Base-by-base conservation (phyloP, 805 yeast species). In the Wickerhamiella galacta region DNA sequence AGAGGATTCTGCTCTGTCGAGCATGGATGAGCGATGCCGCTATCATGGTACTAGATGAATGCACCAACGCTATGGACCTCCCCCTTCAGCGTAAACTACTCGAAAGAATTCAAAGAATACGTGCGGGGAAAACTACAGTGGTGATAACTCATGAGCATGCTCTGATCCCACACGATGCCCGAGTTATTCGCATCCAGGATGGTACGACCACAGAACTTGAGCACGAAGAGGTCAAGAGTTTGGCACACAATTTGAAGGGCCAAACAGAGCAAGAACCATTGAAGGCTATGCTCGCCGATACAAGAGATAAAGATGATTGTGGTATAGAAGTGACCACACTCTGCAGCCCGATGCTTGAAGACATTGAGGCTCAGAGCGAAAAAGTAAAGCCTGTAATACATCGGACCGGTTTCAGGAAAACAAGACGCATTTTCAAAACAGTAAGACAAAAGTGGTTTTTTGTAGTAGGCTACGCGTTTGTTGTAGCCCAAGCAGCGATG, bases 41-140 rank as follows among this genome's bases (percentile, higher is more conserved):
- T 0, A 64, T 90, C 4, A 54, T 87, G 38, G 66, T 90, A 2
- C 57, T 85, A 18, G 99, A 90, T 56, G 99, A 90, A 50, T 68
- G 90, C 3, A 57, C 80, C 2, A 75, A 90, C 31, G 95, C 95
- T 0, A 54, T 90, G 35, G 95, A 90, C 49, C 49, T 55, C 2
- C 45, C 43, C 0, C 63, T 64, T 27, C 62, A 73, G 38, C 53
- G 54, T 0, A 35, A 47, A 3, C 50, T 82, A 4, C 51, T 75
- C 46, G 48, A 55, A 2, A 61, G 63, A 0, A 60, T 90, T 9
- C 64, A 68, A 34, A 34, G 41, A 3, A 72, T 78, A 75, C 64
- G 96, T 43, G 36, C 39, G 6, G 72, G 68, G 2, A 75, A 67
- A 41, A 78, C 95, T 0, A 85, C 95, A 0, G 65, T 90, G 11